A percentile compares a stretch with the other conserved stretches of the same genome.
These are phyloP conservation scores for Globisporangium lucens DNA, from an alignment of 352 stramenopile genomes.

Conservation along the genomic window DNA sequence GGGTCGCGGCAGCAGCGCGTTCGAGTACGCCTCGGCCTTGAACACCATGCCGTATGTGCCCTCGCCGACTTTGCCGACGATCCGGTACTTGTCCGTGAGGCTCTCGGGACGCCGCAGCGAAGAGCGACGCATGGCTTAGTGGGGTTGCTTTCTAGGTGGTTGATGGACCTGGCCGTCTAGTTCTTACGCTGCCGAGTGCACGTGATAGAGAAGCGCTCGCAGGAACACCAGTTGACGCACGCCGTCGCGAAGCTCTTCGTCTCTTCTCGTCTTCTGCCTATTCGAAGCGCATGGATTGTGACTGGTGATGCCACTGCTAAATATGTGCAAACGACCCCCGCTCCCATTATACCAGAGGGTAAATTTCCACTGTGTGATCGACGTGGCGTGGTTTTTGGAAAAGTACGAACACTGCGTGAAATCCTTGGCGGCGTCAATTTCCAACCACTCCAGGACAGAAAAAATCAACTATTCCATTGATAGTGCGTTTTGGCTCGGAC, in stretches of 20 bases:
- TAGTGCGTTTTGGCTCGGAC: no score
- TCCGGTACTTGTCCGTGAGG: constrained; percentile 81
- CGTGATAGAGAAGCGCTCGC: background rate
- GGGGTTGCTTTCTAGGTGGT: background rate
- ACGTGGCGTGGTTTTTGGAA: no score
- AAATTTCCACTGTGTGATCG: no score
- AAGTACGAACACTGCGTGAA: no score
- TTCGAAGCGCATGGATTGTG: background rate
- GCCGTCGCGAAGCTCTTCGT: background rate
- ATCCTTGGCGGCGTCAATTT: no score
- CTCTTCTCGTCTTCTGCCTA: background rate
- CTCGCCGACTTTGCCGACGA: constrained; percentile 86
- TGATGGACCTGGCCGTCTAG: background rate
- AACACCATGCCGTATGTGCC: constrained; percentile 90
- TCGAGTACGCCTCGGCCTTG: constrained; percentile 74
- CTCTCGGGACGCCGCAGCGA: constrained; percentile 62
- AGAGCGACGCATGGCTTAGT: constrained; percentile 46
- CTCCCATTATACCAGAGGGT: no score
- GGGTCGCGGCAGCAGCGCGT: constrained; percentile 37
- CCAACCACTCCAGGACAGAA: no score
- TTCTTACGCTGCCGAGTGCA: background rate
- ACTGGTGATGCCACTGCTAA: background rate
- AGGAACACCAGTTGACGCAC: background rate
- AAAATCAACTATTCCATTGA: no score
- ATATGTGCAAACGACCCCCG: no score